Percentiles rank a stretch among this genome's conserved stretches.
phyloP scores from a whole-genome alignment of 257 asterid species.

The Voacanga thouarsii region DNA sequence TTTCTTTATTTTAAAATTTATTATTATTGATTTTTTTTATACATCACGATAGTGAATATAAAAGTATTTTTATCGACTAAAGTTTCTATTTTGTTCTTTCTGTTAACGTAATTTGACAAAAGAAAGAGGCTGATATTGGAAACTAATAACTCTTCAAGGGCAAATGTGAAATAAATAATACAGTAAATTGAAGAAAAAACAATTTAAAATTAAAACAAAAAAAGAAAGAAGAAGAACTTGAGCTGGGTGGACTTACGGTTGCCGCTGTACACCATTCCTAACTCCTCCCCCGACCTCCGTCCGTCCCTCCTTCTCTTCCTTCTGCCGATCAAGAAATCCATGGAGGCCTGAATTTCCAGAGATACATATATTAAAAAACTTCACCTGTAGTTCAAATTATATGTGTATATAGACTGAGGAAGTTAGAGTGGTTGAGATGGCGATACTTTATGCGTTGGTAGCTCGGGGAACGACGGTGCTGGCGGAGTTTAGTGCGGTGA shows the following conservation, averaged over 20 bases:
- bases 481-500: conserved; percentile 96
- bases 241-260: conserved; percentile 14
- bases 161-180: background rate
- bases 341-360: background rate
- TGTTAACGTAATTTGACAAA: too few relatives aligned
- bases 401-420: background rate
- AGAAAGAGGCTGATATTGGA: background rate
- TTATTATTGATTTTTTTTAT: too few relatives aligned
- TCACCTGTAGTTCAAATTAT: background rate
- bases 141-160: background rate
- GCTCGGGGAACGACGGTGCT: conserved; percentile 93
- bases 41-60: too few relatives aligned
- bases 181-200: background rate
- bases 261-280: background rate
- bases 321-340: background rate
- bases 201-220: background rate
- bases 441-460: conserved; percentile 87
- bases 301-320: background rate
- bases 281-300: background rate
- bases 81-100: too few relatives aligned
- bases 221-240: background rate
- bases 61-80: too few relatives aligned
- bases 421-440: conserved; percentile 39
- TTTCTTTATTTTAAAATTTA: too few relatives aligned
- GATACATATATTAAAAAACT: background rate